A percentile compares a stretch with the other conserved stretches of the same genome.
Conservation (phyloP, 805 yeast genomes). For the Sugiyamaella lignohabitans region DNA sequence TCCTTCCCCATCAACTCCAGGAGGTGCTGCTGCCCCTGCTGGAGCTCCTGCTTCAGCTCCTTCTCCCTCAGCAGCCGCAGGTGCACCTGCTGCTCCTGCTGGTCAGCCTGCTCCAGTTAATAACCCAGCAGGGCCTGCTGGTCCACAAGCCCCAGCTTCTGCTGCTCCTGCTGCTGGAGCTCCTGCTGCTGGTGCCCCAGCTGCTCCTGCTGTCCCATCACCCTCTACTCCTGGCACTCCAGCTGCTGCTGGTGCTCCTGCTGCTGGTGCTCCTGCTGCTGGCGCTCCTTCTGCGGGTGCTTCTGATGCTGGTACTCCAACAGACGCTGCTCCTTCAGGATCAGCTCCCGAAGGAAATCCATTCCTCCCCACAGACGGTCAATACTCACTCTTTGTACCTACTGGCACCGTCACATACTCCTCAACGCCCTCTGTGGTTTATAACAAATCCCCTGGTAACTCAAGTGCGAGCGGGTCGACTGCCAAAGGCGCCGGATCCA, state of each 20-base stretch:
- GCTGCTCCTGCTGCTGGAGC: not conserved
- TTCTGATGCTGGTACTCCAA: not conserved
- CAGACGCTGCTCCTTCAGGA: not conserved
- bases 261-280: not conserved
- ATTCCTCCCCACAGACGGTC: not conserved
- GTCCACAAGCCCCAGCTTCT: not conserved
- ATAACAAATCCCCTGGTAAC: not conserved
- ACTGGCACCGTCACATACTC: not conserved
- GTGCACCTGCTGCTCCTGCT: not conserved
- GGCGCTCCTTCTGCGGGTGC: not conserved
- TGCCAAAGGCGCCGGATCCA: not conserved
- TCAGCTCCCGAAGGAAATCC: not conserved
- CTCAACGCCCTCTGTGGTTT: not conserved
- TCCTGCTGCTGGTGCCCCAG: not conserved
- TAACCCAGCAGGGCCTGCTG: not conserved
- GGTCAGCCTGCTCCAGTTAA: not conserved
- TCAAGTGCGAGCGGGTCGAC: not conserved
- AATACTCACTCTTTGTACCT: not conserved
- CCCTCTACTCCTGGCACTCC: not conserved
- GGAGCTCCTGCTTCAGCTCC: not conserved
- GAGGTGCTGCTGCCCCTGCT: not conserved
- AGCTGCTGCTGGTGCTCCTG: not conserved
- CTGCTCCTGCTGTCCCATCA: not conserved
- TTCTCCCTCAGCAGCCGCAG: not conserved
- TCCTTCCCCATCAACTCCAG: not conserved